phyloP scores from a whole-genome alignment of 2,329 filamentous ascomycete genomes.

The Curvularia sp. region DNA sequence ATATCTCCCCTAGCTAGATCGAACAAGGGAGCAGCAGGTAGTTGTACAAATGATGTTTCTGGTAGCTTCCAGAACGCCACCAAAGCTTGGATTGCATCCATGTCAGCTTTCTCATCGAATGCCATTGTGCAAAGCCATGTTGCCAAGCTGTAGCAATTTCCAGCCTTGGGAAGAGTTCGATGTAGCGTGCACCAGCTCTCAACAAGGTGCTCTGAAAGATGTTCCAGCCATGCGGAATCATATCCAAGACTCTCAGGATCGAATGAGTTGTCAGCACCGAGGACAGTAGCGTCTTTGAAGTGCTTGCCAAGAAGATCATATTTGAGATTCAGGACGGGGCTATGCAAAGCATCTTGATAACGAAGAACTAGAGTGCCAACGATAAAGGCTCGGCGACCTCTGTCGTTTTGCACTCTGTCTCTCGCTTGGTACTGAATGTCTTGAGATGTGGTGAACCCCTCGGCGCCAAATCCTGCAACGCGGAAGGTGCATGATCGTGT shows the following conservation, averaged over 20 bases:
- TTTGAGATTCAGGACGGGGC: constrained; percentile 11
- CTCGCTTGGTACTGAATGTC: constrained; percentile 38
- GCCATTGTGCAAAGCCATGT: constrained; percentile 40
- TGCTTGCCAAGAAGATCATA: constrained; percentile 12
- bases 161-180: background rate
- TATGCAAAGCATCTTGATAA: constrained; percentile 21
- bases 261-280: constrained; percentile 4
- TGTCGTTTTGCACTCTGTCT: constrained; percentile 9
- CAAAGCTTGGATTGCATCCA: constrained; percentile 34
- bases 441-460: constrained; percentile 25
- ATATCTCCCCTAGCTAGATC: constrained; percentile 21
- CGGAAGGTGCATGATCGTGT: constrained; percentile 43
- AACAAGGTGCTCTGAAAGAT: constrained; percentile 14
- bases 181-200: constrained; percentile 38
- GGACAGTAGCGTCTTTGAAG: constrained; percentile 12
- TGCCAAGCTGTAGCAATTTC: constrained; percentile 30
- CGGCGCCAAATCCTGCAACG: constrained; percentile 44
- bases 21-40: constrained; percentile 15
- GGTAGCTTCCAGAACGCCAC: constrained; percentile 28
- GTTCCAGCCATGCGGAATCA: constrained; percentile 33
- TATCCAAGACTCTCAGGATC: constrained; percentile 21
- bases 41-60: constrained; percentile 10
- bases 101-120: constrained; percentile 32
- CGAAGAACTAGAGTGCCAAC: constrained; percentile 30
- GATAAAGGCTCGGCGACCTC: constrained; percentile 23